Evolutionary conservation across 106 monocot genomes (phyloP), one percentile per base, ranked within the genome.

Genomic region (Platanthera zijinensis): DNA sequence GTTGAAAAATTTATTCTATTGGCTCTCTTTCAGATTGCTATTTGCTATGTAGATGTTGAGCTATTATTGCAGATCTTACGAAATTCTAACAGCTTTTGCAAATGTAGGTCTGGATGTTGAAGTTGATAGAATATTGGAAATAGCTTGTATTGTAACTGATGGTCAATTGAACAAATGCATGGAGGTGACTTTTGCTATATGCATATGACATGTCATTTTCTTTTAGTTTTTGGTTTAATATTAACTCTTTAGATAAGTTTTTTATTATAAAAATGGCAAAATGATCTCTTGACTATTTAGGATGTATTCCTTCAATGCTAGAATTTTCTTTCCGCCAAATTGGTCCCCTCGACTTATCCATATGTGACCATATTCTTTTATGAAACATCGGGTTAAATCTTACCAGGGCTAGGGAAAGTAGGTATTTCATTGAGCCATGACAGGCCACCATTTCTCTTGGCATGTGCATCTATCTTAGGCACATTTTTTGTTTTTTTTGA

Each of bases 111-210:
- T 99, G 84, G 62, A 92, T 86, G 75, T 94, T 82, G 83, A 90
- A 84, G 84, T 83, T 73, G 97, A 99, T 59, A 84, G 91, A 71
- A 99, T 94, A 81, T 80, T 99, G 77, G 97, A 99, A 86, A 99
- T 99, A 64, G 94, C 94, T 84, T 99, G 97, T 90, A 63, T 99
- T 75, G 78, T 99, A 78, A 99, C 97, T 62, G 89, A 99, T 76
- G 94, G 97, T 72, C 91, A 84, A 49, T 82, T 99, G 63, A 85
- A 81, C 74, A 89, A 94, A 75, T 86, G 79, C 71, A 32, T 99
- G 4, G 97, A 99, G 89, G 97, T 99, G 76, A 79, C 22, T 71
- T 71, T 49, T 48, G 71, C 49, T 71, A 4, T 49, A n/a, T 30
- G 49, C 68, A 68, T 22, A 62, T 6, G 25, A 32, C 32, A 19